A percentile compares a stretch with the other conserved stretches of the same genome.
Conservation (phyloP, 2,329 filamentous ascomycete genomes). For the Cladosporium phlei region DNA sequence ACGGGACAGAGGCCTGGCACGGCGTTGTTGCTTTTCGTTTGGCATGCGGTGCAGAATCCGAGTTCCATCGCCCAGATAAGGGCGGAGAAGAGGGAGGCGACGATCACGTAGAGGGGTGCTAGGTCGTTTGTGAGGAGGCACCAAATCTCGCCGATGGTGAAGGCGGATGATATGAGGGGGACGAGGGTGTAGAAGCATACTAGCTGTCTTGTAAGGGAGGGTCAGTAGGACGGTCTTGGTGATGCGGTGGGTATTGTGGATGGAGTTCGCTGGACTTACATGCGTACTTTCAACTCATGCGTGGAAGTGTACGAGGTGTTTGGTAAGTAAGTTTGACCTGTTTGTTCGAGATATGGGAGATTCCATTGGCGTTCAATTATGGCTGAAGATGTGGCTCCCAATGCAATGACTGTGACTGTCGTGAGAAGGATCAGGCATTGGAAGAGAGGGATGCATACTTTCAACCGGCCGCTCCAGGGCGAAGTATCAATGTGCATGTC, state of each 20-base stretch:
- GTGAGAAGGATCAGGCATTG: conserved; percentile 15
- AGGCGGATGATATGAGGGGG: background rate
- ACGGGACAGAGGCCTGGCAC: background rate
- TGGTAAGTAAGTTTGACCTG: background rate
- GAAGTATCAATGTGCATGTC: conserved; percentile 18
- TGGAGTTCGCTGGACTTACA: background rate
- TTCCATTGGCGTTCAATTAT: conserved; percentile 3
- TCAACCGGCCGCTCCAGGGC: conserved; percentile 20
- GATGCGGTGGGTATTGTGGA: background rate
- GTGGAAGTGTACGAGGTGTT: background rate
- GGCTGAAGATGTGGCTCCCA: conserved; percentile 4
- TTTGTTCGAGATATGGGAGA: background rate
- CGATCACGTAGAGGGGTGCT: background rate
- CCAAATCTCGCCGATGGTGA: background rate
- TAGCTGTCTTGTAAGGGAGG: conserved; percentile 12
- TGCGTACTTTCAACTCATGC: conserved; percentile 15
- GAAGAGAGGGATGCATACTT: conserved; percentile 16
- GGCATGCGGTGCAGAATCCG: background rate
- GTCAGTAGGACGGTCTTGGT: too few species aligned
- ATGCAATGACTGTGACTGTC: conserved; percentile 15
- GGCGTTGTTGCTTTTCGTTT: background rate
- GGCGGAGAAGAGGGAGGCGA: background rate
- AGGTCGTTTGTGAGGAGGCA: conserved; percentile 1
- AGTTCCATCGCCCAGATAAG: background rate
- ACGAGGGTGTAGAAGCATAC: conserved; percentile 10